Percentiles rank a stretch among this genome's conserved stretches.
These are phyloP conservation scores for Umbelopsis isabellina DNA, from an alignment of 192 early-diverging fungal genomes.

Conservation along the genomic window DNA sequence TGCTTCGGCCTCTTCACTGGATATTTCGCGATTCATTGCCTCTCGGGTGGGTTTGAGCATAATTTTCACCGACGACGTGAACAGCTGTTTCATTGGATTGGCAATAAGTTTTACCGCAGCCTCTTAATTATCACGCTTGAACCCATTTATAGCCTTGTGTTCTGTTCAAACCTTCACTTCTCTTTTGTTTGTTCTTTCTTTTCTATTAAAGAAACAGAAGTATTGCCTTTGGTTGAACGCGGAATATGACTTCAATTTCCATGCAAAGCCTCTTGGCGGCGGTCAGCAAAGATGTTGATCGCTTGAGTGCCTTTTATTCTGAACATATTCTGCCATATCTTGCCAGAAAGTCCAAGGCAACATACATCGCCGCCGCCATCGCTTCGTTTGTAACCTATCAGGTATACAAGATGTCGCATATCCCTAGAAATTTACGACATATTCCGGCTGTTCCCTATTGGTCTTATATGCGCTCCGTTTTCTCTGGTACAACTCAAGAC, in stretches of 20 bases:
- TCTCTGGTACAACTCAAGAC: not conserved
- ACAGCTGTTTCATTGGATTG: too few species aligned
- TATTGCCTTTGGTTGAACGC: too few species aligned
- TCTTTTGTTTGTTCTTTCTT: too few species aligned
- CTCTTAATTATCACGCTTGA: too few species aligned
- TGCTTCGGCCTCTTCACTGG: too few species aligned
- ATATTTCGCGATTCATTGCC: too few species aligned
- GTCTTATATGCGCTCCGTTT: not conserved
- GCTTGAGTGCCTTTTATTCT: not conserved
- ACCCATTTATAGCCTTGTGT: too few species aligned
- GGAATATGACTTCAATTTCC: not conserved
- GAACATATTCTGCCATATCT: not conserved
- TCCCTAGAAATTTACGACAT: not conserved
- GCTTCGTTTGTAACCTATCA: not conserved
- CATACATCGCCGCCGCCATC: not conserved
- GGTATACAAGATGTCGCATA: not conserved
- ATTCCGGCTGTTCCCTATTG: slow-evolving; percentile 8
- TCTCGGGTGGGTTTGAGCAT: too few species aligned
- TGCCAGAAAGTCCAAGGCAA: not conserved
- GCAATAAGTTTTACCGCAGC: too few species aligned
- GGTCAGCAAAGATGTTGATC: not conserved
- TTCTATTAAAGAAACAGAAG: too few species aligned
- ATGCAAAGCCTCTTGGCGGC: not conserved
- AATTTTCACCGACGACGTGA: too few species aligned
- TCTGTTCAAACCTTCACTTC: too few species aligned